Evolutionary conservation across 768 basidiomycete genomes (phyloP), one percentile per base, ranked within the genome.

Genomic region (Mycena vitilis): DNA sequence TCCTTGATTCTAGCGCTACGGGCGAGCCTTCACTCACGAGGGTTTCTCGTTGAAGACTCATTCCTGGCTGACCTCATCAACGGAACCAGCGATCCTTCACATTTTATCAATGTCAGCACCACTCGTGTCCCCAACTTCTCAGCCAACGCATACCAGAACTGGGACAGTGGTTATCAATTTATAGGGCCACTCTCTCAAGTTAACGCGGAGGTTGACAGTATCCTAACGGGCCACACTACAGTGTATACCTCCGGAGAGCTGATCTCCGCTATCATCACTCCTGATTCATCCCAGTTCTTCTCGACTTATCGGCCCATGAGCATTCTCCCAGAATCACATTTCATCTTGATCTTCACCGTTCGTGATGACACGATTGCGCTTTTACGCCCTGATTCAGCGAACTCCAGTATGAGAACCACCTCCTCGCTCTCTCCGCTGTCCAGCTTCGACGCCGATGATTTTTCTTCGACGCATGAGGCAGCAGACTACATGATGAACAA

Each of bases 111-210:
- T 7, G 51, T 52, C 25, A 52, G 51, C 51, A 52, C 51, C 25
- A 52, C 25, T 52, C 51, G 51, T 25, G 51, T 52, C 13, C 51
- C 51, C 25, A 52, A 52, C 51, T 52, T 52, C 51, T 52, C 51
- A 23, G 25, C 25, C 23, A 52, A 52, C 30, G 23, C 51, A 7
- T 52, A 52, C 30, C 25, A 25, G 51, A 30, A 52, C 25, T 12
- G 25, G 15, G 51, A 23, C 23, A 52, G 51, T 15, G 40, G 40
- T 11, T 52, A 52, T 52, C 51, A 52, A 52, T 52, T 52, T 25
- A 52, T 52, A 30, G 51, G 51, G 11, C 51, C 30, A 25, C 51
- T 52, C 25, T 30, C 51, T 7, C 51, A 52, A 25, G 51, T 52
- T 25, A 52, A 52, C 51, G 30, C 23, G 51, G 51, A 52, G 13